Evolutionary conservation across 1,139 yeast species (phyloP).

Genomic region (Geotrichum siamense): DNA sequence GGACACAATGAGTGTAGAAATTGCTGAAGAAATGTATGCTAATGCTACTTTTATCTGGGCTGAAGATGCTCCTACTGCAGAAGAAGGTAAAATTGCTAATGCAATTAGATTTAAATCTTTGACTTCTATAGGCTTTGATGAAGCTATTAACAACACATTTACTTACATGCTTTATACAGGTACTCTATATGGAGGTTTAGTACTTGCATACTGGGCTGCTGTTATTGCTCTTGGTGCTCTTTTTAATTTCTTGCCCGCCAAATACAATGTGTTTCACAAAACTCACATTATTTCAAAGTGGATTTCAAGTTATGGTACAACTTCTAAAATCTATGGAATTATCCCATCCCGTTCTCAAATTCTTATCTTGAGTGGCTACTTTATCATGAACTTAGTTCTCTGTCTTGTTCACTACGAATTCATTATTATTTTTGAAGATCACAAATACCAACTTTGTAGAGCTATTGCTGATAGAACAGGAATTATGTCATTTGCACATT

Average conservation of each 20-base stretch:
- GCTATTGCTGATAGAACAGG: constrained; percentile 59
- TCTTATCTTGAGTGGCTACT: constrained; percentile 41
- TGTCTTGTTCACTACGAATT: constrained; percentile 37
- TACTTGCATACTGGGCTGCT: constrained; percentile 13
- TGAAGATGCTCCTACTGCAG: not conserved
- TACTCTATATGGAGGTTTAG: constrained; percentile 9
- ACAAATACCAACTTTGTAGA: constrained; percentile 40
- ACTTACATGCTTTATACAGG: constrained; percentile 9
- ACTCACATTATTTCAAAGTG: not conserved
- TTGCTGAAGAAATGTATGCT: not conserved
- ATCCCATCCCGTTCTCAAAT: constrained; percentile 60
- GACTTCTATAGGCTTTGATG: not conserved
- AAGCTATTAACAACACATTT: not conserved
- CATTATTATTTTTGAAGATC: constrained; percentile 35
- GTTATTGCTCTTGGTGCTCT: constrained; percentile 5
- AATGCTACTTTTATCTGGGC: not conserved
- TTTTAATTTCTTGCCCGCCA: constrained; percentile 4
- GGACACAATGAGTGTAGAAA: not conserved
- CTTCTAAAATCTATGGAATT: not conserved
- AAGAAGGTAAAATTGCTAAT: not conserved
- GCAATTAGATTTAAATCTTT: not conserved
- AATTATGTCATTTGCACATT: constrained; percentile 40
- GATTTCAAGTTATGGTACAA: constrained; percentile 8
- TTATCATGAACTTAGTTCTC: constrained; percentile 39
- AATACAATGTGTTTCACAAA: constrained; percentile 1